Evolutionary conservation across 202 grass and related monocot genomes (phyloP), one percentile per base, ranked within the genome.

Genomic region (Zoysia matrella): DNA sequence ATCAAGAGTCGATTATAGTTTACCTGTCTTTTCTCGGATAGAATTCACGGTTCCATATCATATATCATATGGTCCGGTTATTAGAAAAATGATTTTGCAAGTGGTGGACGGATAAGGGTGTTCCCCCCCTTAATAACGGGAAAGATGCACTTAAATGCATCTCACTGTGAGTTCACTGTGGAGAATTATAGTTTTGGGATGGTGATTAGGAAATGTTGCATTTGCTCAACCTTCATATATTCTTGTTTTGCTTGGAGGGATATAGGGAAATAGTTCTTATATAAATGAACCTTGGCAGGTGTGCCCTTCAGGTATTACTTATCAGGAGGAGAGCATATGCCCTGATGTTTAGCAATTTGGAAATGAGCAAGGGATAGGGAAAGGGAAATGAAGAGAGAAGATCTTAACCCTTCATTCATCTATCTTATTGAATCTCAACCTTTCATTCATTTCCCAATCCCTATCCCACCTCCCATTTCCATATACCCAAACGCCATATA

Each of bases 201-300:
- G 54, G n/a, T 10, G 72, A 77, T 76, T 72, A 60, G 9, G 52
- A 77, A 77, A 42, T 6, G 9, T 3, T 30, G 10, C 13, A 45
- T 71, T 16, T 11, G 65, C 8, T 47, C 18, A 30, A 30, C 6
- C 65, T 73, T 67, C 15, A 14, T 83, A 41, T 42, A 72, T 76
- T 71, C 14, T 56, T 46, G 36, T 9, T 70, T 85, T 90, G 47
- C 53, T 89, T 55, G 43, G 47, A 39, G 18, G 69, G 46, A 15
- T 41, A 71, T 73, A 60, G 11, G 30, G 30, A 36, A 36, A 36
- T 36, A 36, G 30, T 69, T 69, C 36, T 56, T 51, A 42, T 63
- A 54, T 14, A 80, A 69, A 50, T 36, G 63, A 9, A 53, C 11
- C n/a, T 69, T 60, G 5, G 5, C 22, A 63, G 30, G 43, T 8